Percentiles rank a stretch among this genome's conserved stretches.
These are phyloP conservation scores for Monilinia polystroma DNA, from an alignment of 2,329 filamentous ascomycete species.

Conservation along the genomic window DNA sequence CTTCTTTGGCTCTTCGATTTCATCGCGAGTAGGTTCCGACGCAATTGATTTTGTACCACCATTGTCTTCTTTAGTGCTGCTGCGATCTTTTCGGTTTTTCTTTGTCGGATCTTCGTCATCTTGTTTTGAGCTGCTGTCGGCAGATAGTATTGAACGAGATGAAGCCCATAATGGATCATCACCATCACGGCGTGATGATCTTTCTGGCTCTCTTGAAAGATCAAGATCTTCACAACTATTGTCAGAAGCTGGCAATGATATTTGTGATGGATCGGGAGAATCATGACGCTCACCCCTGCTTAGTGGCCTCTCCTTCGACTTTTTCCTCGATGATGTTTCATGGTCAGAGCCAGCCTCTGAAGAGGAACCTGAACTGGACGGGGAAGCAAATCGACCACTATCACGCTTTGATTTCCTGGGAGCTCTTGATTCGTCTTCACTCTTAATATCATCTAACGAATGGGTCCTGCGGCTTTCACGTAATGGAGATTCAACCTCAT, in stretches of 20 bases:
- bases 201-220: conserved; percentile 37
- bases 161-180: conserved; percentile 46
- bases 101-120: conserved; percentile 37
- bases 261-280: conserved; percentile 36
- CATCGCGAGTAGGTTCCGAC: conserved; percentile 44
- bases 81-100: conserved; percentile 41
- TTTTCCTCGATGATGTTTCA: conserved; percentile 31
- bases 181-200: conserved; percentile 39
- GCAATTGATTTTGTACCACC: conserved; percentile 50
- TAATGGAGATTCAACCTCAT: conserved; percentile 38
- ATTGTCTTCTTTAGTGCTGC: conserved; percentile 47
- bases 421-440: conserved; percentile 40
- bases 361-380: conserved; percentile 24
- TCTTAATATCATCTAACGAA: conserved; percentile 38
- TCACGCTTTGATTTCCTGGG: conserved; percentile 44
- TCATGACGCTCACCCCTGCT: conserved; percentile 33
- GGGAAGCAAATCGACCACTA: conserved; percentile 35
- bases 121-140: conserved; percentile 38
- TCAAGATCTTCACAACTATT: conserved; percentile 40
- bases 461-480: conserved; percentile 35
- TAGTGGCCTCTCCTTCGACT: conserved; percentile 34
- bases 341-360: conserved; percentile 30
- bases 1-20: conserved; percentile 43
- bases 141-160: conserved; percentile 50
- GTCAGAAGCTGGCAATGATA: conserved; percentile 38